phyloP scores from a whole-genome alignment of 2,329 filamentous ascomycete genomes.

The Penicillium sp. region DNA sequence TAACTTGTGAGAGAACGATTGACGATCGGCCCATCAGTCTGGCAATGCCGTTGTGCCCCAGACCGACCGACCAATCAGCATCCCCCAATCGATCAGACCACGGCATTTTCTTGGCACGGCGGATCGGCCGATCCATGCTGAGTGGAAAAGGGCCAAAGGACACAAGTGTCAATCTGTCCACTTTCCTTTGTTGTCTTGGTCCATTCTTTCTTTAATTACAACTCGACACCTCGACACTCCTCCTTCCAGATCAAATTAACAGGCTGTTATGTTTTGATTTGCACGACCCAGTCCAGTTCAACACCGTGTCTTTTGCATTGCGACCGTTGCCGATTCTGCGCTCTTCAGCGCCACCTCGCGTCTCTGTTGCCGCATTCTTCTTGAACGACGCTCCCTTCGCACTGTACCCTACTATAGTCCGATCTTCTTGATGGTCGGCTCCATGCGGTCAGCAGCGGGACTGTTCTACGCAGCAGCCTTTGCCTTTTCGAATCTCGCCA shows the following conservation, averaged over 20 bases:
- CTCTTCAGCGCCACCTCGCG: constrained; percentile 6
- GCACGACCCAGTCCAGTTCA: not conserved
- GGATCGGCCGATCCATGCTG: constrained; percentile 12
- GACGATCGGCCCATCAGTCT: constrained; percentile 2
- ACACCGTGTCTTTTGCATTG: constrained; percentile 1
- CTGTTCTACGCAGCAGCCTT: constrained; percentile 69
- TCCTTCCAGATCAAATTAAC: not conserved
- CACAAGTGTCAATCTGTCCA: constrained; percentile 11
- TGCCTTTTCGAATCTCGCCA: constrained; percentile 59
- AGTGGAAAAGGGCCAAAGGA: not conserved
- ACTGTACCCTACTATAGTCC: not conserved
- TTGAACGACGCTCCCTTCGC: not conserved
- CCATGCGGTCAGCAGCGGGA: constrained; percentile 61
- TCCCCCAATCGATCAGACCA: constrained; percentile 5
- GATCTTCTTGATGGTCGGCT: constrained; percentile 15
- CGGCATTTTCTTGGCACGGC: constrained; percentile 12
- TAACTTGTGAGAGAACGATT: not conserved
- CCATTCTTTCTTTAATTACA: constrained; percentile 10
- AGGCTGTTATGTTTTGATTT: not conserved
- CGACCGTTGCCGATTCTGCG: constrained; percentile 10
- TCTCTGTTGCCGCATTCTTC: not conserved
- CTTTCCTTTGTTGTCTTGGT: constrained; percentile 2
- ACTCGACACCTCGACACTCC: not conserved
- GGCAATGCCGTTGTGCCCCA: not conserved
- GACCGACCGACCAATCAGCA: constrained; percentile 2